Evolutionary conservation across 2,329 filamentous ascomycete genomes (phyloP).

Genomic region (Verticillium zaregamsianum): DNA sequence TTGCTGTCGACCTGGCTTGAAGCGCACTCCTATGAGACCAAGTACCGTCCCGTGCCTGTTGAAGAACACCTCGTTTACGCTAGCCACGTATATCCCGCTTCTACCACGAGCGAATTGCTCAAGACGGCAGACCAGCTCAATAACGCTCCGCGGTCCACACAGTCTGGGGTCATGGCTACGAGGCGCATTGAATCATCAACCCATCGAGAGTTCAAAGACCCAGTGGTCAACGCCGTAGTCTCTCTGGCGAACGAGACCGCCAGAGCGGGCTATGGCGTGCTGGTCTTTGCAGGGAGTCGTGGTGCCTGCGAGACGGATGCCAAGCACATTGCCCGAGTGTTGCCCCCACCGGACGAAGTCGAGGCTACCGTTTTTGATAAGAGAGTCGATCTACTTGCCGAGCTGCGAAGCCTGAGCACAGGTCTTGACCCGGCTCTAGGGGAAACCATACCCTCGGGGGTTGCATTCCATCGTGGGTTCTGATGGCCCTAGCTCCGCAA

Average conservation of each 20-base stretch:
- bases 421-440: conserved; percentile 63
- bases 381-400: conserved; percentile 60
- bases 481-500: too few relatives aligned
- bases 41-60: conserved; percentile 70
- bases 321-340: conserved; percentile 60
- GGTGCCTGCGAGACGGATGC: conserved; percentile 64
- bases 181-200: conserved; percentile 50
- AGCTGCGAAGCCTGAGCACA: conserved; percentile 60
- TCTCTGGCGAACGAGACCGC: conserved; percentile 67
- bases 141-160: conserved; percentile 24
- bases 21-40: conserved; percentile 68
- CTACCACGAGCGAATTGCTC: conserved; percentile 52
- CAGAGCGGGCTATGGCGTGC: conserved; percentile 61
- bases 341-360: conserved; percentile 48
- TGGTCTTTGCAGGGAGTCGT: conserved; percentile 72
- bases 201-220: conserved; percentile 59
- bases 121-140: conserved; percentile 52
- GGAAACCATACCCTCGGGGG: conserved; percentile 60
- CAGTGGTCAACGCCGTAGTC: conserved; percentile 66
- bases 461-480: conserved; percentile 67
- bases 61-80: conserved; percentile 72
- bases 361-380: conserved; percentile 47
- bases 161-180: conserved; percentile 28
- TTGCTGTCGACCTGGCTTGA: conserved; percentile 66
- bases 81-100: conserved; percentile 59